phyloP scores from a whole-genome alignment of 1,139 yeast species.

The Candida frijolesensis region DNA sequence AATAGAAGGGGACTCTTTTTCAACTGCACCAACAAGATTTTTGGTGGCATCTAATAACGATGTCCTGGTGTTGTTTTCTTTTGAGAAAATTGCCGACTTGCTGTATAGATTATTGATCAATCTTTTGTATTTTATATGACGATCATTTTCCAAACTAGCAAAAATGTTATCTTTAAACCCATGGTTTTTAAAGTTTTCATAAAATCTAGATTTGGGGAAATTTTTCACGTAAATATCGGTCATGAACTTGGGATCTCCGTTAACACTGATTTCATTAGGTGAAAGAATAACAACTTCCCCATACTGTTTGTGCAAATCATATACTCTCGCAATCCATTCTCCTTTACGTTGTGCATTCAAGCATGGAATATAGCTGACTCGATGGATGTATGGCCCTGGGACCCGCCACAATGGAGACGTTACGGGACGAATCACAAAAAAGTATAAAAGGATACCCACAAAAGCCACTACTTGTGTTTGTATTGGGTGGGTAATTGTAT shows the following conservation, averaged over 20 bases:
- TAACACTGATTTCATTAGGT: conserved; percentile 64
- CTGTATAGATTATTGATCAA: conserved; percentile 51
- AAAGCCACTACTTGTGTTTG: conserved; percentile 2
- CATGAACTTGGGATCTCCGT: conserved; percentile 50
- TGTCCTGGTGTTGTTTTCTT: conserved; percentile 30
- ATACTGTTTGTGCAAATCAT: conserved; percentile 53
- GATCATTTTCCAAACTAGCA: conserved; percentile 50
- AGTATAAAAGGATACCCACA: conserved; percentile 22
- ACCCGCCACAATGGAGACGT: conserved; percentile 52
- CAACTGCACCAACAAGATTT: conserved; percentile 29
- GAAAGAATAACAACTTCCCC: conserved; percentile 64
- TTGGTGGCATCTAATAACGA: conserved; percentile 27
- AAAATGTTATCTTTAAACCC: conserved; percentile 58
- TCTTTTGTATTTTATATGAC: conserved; percentile 54
- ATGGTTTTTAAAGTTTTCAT: conserved; percentile 63
- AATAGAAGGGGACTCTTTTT: conserved; percentile 36
- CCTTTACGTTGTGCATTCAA: conserved; percentile 56
- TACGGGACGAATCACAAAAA: conserved; percentile 46
- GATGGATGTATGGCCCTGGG: conserved; percentile 64
- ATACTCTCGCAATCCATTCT: conserved; percentile 52
- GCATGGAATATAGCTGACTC: conserved; percentile 47
- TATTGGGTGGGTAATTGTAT: conserved; percentile 4
- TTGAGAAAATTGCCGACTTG: conserved; percentile 42
- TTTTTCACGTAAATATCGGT: conserved; percentile 61
- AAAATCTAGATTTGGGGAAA: conserved; percentile 61